Conservation (phyloP, 164 flowering plant species). For the Kingdonia uniflora region DNA sequence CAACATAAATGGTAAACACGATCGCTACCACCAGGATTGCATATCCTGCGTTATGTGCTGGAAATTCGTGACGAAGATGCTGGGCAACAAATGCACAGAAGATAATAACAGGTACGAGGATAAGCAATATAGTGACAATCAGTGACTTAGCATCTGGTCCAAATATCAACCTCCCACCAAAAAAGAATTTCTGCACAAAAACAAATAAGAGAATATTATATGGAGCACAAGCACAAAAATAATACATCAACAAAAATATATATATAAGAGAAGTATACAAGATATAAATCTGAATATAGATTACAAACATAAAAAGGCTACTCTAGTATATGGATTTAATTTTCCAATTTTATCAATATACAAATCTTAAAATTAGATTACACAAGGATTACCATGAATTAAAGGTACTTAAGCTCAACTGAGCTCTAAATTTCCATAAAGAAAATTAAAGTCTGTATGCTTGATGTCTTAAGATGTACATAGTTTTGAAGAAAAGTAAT, state of each 20-base stretch:
- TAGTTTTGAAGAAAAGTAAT: no score
- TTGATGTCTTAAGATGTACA: no score
- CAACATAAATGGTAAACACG: constrained; percentile 61
- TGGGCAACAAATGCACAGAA: constrained; percentile 85
- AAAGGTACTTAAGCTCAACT: no score
- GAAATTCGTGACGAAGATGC: constrained; percentile 74
- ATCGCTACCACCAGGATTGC: constrained; percentile 73
- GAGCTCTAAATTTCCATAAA: no score
- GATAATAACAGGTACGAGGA: constrained; percentile 49
- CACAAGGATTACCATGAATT: no score
- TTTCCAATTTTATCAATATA: neutral
- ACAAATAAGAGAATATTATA: constrained; percentile 4
- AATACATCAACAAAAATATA: neutral
- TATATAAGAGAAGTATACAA: neutral
- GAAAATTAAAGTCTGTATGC: no score
- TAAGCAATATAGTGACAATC: constrained; percentile 60
- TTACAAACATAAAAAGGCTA: neutral
- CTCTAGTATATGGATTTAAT: no score
- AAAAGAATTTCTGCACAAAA: constrained; percentile 58
- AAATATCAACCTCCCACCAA: constrained; percentile 82
- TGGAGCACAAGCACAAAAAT: neutral
- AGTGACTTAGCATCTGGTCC: constrained; percentile 91
- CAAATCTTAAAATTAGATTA: neutral
- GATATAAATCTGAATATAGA: neutral
- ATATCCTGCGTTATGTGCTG: constrained; percentile 75